Base-by-base conservation (phyloP, 495 filamentous ascomycete genomes). In the Terfezia claveryi region DNA sequence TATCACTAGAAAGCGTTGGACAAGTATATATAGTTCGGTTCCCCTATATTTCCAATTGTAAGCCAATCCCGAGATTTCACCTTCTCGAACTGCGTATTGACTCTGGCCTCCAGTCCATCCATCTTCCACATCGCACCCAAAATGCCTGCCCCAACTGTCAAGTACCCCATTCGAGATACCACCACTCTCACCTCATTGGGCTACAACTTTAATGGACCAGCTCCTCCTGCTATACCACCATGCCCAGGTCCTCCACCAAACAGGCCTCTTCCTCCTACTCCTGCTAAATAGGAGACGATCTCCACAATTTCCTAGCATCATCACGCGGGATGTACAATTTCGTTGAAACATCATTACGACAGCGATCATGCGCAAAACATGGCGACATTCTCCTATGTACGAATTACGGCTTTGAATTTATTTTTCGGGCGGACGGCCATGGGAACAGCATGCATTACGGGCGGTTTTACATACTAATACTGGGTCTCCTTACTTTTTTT, bases 141-240 rank as follows among this genome's bases (percentile, higher is more conserved):
- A 62, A 65, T 65, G 63, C 63, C 63, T 49, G 63, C 63, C 56
- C 62, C 63, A 44, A 55, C 62, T 49, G 59, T 62, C 54, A 65
- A 63, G 8, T 59, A 65, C 52, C 55, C 62, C 59, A 65, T 60
- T 46, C 65, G 65, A 49, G 63, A 65, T 54, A 59, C 62, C 37
- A 65, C 64, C 57, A 65, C 57, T 16, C 55, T 65, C 16, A 65
- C 57, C 49, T 66, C 63, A 16, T 54, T 65, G 55, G 63, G 63
- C 10, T 65, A 65, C 62, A 65, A 65, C 63, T 65, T 65, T 57
- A 65, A 65, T 52, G 63, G 63, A n/a, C 63, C 63, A 38, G 60
- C 62, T 20, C 63, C 57, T 7, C 57, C 49, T n/a, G 50, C 50
- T 5, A 54, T 65, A 36, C 62, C 63, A 36, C 63, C 63, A 17